Base-by-base conservation (phyloP, 2,329 filamentous ascomycete genomes). In the Myriosclerotinia scirpicola region DNA sequence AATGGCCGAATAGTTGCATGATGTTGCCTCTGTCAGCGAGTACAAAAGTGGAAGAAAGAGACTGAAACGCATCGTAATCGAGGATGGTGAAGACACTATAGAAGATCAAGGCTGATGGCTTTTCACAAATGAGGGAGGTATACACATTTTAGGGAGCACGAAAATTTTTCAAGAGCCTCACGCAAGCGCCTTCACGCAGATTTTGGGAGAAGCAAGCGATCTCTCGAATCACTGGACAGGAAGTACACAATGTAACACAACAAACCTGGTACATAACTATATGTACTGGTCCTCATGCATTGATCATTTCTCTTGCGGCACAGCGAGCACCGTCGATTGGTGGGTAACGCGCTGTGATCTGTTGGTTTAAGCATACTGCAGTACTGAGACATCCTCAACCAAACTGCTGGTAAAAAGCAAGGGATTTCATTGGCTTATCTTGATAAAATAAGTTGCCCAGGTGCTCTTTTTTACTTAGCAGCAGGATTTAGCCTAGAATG, bases 1-100 rank as follows among this genome's bases (percentile, higher is more conserved):
- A 42, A 52, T 62, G 15, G 48, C 59, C 15, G 59, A 62, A 30
- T 52, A 62, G 46, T 42, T 42, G 15, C 59, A 62, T 53, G 30
- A 52, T 53, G 59, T 8, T 42, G 59, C 44, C 5, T 50, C 44
- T 22, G 58, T 11, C 20, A 61, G 44, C 42, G 59, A 62, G 30
- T 3, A 53, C 22, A 53, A 17, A 9, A 38, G 38, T 2, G 9
- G 12, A 1, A 40, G 14, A 62, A 42, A 30, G n/a, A 62, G 46
- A 17, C 15, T 30, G 22, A 60, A 60, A 48, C 30, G 8, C 56
- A 46, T 48, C 3, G 38, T 6, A 14, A 22, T 14, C 22, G n/a
- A n/a, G 20, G 6, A 26, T 34, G 26, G 30, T 34, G n/a, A 2
- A 34, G 30, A 30, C 5, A 7, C 53, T 1, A 38, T 34, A 4